Percentiles rank a stretch among this genome's conserved stretches.
Conservation (phyloP, 129 eudicot species). For the Lactuca sativa region DNA sequence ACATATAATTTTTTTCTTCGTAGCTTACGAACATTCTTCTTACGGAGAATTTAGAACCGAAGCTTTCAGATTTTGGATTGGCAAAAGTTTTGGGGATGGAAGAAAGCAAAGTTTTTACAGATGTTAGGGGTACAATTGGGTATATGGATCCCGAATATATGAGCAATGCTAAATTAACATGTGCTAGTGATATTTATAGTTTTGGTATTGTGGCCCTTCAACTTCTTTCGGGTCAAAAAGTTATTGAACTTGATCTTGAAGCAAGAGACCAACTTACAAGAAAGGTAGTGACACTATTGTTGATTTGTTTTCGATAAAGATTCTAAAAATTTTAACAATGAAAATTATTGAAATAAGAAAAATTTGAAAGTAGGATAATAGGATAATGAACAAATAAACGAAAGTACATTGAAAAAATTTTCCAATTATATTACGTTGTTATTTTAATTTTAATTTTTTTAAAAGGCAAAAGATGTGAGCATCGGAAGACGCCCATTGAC, state of each 20-base stretch:
- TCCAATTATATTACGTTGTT: not conserved
- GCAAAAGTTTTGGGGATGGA: slow-evolving; percentile 76
- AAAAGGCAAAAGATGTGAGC: slow-evolving; percentile 80
- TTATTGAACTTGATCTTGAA: slow-evolving; percentile 72
- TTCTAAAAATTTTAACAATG: no score
- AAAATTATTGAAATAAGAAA: no score
- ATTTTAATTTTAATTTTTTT: not conserved
- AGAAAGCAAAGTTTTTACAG: slow-evolving; percentile 80
- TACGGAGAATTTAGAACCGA: slow-evolving; percentile 61
- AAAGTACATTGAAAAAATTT: no score
- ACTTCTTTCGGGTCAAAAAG: slow-evolving; percentile 76
- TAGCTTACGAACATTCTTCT: slow-evolving; percentile 81
- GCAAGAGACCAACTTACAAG: slow-evolving; percentile 74
- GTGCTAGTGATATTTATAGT: slow-evolving; percentile 82
- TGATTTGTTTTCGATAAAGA: no score
- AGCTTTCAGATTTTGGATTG: slow-evolving; percentile 83
- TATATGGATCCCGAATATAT: slow-evolving; percentile 91
- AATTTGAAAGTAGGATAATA: no score
- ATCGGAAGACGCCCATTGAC: slow-evolving; percentile 60
- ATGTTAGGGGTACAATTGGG: slow-evolving; percentile 79
- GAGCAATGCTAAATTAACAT: slow-evolving; percentile 81
- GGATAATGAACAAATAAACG: no score
- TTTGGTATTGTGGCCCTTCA: slow-evolving; percentile 79
- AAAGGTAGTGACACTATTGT: slow-evolving; percentile 44
- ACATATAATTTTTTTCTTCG: not conserved